These are phyloP conservation scores for Pseudonitzschia multistriata DNA, from an alignment of 108 stramenopile genomes.

Conservation along the genomic window DNA sequence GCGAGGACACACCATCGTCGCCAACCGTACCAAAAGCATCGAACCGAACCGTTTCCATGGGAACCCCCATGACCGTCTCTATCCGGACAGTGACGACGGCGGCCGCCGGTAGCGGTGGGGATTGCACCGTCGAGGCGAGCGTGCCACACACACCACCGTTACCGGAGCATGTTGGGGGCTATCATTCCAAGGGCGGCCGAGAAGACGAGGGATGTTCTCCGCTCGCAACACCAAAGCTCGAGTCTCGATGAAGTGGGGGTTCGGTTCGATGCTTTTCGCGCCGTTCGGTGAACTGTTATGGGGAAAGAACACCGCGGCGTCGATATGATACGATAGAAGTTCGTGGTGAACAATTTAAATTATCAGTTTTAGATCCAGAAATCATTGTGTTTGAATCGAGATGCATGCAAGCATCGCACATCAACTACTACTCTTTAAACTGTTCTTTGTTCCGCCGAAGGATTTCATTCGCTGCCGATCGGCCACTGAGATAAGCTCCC, in stretches of 20 bases:
- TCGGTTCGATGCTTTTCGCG: too few species aligned
- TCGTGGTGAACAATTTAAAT: too few species aligned
- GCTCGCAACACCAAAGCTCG: not conserved
- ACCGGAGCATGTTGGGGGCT: not conserved
- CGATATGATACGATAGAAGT: too few species aligned
- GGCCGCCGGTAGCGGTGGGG: not conserved
- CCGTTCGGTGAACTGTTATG: too few species aligned
- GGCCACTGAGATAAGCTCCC: slow-evolving; percentile 35
- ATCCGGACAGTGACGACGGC: not conserved
- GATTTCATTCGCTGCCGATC: slow-evolving; percentile 24
- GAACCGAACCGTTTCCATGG: not conserved
- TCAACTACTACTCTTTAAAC: too few species aligned
- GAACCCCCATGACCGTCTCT: not conserved
- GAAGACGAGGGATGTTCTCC: not conserved
- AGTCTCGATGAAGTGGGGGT: not conserved
- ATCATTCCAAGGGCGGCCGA: too few species aligned
- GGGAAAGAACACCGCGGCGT: too few species aligned
- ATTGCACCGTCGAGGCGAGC: not conserved
- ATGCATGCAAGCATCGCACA: too few species aligned
- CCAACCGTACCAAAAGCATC: too few species aligned
- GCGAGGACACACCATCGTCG: not conserved
- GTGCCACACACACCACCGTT: not conserved
- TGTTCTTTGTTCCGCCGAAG: not conserved
- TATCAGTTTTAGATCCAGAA: too few species aligned
- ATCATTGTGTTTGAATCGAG: too few species aligned